Base-by-base conservation (phyloP, 2,329 filamentous ascomycete species). In the Neobulgaria alba region DNA sequence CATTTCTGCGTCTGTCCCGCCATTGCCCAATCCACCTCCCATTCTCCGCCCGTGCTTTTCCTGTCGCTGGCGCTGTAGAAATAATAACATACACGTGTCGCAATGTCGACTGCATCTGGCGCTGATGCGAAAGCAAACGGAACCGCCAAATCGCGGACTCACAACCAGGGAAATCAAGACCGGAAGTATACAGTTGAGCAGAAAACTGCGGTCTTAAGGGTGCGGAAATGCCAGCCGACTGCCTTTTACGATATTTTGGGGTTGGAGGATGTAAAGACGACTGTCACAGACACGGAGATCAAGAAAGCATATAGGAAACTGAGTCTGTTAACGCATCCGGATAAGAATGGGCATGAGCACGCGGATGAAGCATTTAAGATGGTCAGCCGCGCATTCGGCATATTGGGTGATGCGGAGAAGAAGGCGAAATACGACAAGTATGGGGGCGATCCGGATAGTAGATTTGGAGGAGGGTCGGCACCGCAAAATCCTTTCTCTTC, bases 291-390 rank as follows among this genome's bases (percentile, higher is more conserved):
- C 54, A 64, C 71, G 47, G 90, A 96, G 57, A 88, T 98, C 61
- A 98, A 96, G 65, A 96, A 96, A 69, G 90, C 92, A 5, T 98
- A 98, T 67, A 78, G 90, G 58, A 96, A 95, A 67, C 74, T 93
- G 61, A 92, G 85, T 60, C 69, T 98, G 57, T 72, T 96, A 58
- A 98, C 92, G 45, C 92, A 98, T 70, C 92, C 92, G 49, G 92
- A 98, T 71, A 98, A 98, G 71, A 98, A 98, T 72, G 89, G 89
- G 37, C 89, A 95, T 62, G 82, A 90, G 29, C 79, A 93, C 45
- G 90, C 92, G 41, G 92, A 95, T 61, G 92, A 98, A 68, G 92
- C 92, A 21, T 98, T 98, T 69, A 98, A 98, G 71, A 85, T 95
- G 85, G 88, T 98, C 17, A 85, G 86, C 57, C 76, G 87, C 55